Evolutionary conservation across 306 rosid species (phyloP).

Genomic region (Bauhinia variegata): DNA sequence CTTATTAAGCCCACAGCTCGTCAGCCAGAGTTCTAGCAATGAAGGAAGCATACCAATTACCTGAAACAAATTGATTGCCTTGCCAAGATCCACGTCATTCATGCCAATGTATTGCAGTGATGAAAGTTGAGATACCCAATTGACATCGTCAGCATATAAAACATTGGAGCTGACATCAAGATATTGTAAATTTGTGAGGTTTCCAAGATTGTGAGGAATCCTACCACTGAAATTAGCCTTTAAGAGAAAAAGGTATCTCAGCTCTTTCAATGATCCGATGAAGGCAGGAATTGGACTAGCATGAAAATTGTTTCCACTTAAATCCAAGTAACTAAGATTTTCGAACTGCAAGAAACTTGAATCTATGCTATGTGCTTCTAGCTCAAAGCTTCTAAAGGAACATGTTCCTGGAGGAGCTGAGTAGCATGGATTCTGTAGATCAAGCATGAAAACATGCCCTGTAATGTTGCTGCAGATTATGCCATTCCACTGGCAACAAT

Average conservation of each 20-base stretch:
- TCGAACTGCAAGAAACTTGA: neutral
- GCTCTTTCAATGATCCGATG: neutral
- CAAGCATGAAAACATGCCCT: constrained; percentile 33
- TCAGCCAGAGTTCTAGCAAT: neutral
- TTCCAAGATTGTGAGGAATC: neutral
- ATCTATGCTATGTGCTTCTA: neutral
- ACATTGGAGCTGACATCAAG: neutral
- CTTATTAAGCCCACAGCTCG: no score
- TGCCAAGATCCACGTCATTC: neutral
- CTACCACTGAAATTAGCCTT: neutral
- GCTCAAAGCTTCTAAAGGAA: no score
- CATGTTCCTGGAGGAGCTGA: neutral
- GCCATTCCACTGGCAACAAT: constrained; percentile 39
- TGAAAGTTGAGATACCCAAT: constrained; percentile 1
- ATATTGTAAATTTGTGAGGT: constrained; percentile 10
- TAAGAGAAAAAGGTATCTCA: neutral
- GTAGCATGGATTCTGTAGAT: neutral
- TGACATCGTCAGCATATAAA: neutral
- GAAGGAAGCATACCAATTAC: neutral
- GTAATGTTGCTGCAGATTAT: constrained; percentile 29
- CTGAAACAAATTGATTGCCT: neutral
- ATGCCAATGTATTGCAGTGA: neutral
- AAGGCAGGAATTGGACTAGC: neutral
- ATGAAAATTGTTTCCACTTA: neutral
- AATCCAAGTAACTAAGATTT: neutral